Evolutionary conservation across 345 rosid species (phyloP).

Genomic region (Citrus unshiu): DNA sequence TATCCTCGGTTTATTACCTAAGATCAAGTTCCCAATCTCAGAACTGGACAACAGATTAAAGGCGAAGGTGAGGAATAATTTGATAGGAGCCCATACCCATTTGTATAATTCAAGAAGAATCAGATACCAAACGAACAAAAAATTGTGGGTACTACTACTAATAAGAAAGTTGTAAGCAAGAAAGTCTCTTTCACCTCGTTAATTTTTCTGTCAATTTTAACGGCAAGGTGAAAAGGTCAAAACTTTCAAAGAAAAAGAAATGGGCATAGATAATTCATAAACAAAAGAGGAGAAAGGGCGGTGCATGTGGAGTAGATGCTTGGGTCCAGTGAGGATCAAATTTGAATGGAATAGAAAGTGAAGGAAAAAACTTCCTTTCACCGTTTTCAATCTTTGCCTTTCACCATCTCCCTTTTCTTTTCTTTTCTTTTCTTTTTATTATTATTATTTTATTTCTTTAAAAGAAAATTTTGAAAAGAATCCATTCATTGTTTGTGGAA

Average conservation of each 20-base stretch:
- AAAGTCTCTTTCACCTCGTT: neutral
- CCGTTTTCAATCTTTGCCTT: constrained; percentile 27
- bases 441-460: neutral
- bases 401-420: neutral
- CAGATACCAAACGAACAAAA: constrained; percentile 17
- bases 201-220: neutral
- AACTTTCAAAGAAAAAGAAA: neutral
- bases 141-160: neutral
- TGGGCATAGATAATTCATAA: neutral
- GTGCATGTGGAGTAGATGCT: constrained; percentile 3
- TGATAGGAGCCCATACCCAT: constrained; percentile 17
- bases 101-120: constrained; percentile 14
- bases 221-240: neutral
- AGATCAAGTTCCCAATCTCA: neutral
- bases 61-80: constrained; percentile 13
- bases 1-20: neutral
- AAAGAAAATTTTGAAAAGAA: no score
- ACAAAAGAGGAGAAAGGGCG: neutral
- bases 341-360: constrained; percentile 11
- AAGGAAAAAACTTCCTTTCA: constrained; percentile 24
- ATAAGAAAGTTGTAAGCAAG: neutral
- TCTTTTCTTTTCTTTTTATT: neutral
- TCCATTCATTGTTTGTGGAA: constrained; percentile 23
- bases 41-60: neutral
- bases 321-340: constrained; percentile 14